Evolutionary conservation across 176 grass and related monocot genomes (phyloP).

Genomic region (Thinopyrum elongatum): DNA sequence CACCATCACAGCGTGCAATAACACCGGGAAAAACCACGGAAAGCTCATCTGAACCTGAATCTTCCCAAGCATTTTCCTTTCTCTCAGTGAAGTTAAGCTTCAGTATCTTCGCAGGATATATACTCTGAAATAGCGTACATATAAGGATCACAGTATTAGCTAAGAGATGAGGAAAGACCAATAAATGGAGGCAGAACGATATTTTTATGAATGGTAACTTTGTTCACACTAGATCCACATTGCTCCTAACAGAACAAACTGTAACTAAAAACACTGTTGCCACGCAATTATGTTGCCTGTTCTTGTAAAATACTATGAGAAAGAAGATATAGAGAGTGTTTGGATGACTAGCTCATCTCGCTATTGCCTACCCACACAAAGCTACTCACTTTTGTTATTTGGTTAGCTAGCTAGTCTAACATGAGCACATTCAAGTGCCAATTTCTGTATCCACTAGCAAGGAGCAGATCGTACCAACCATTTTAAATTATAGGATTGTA

Average conservation of each 20-base stretch:
- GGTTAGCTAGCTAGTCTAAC: too few species aligned
- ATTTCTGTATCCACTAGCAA: not conserved
- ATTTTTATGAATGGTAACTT: not conserved
- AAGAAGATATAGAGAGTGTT: not conserved
- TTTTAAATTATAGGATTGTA: not conserved
- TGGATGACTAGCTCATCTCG: too few species aligned
- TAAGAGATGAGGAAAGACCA: slow-evolving; percentile 5
- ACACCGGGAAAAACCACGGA: slow-evolving; percentile 63
- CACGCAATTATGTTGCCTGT: not conserved
- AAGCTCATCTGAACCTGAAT: slow-evolving; percentile 64
- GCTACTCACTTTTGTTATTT: too few species aligned
- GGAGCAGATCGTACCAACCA: not conserved
- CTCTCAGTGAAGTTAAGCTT: slow-evolving; percentile 54
- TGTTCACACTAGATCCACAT: not conserved
- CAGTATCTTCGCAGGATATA: slow-evolving; percentile 67
- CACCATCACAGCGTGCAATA: slow-evolving; percentile 70
- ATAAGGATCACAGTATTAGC: slow-evolving; percentile 12
- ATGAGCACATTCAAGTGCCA: too few species aligned
- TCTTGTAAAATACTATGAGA: not conserved
- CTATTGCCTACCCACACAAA: too few species aligned
- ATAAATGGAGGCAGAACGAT: not conserved
- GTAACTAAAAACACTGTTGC: not conserved
- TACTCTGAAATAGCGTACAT: slow-evolving; percentile 52
- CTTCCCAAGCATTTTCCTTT: slow-evolving; percentile 45
- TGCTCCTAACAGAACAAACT: not conserved